Conservation (phyloP, 192 early-diverging fungal genomes). For the Mortierella claussenii region DNA sequence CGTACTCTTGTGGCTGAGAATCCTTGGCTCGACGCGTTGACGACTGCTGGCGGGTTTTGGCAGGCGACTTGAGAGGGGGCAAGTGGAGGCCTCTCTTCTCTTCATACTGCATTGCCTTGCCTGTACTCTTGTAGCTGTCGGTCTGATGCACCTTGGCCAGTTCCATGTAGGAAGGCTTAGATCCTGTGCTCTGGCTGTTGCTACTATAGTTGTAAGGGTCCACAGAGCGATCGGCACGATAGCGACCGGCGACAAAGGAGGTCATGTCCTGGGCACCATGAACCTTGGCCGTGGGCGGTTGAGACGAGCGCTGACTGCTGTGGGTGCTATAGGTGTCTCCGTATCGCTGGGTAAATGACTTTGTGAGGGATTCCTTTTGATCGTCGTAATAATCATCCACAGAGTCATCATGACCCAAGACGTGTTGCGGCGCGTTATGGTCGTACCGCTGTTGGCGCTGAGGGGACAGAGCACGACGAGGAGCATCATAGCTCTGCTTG, state of each 20-base stretch:
- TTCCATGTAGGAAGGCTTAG: constrained; percentile 20
- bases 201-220: constrained; percentile 24
- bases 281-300: background rate
- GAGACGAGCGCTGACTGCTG: background rate
- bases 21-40: background rate
- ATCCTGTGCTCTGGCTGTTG: background rate
- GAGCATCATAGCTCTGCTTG: constrained; percentile 13
- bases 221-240: constrained; percentile 15
- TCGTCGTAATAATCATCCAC: constrained; percentile 28
- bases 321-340: constrained; percentile 9
- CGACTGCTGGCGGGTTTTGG: constrained; percentile 19
- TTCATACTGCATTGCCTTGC: constrained; percentile 43
- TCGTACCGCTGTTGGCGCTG: constrained; percentile 1
- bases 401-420: constrained; percentile 12
- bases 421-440: background rate
- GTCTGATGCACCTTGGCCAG: constrained; percentile 40
- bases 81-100: constrained; percentile 19
- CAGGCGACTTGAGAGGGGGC: constrained; percentile 22
- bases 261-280: constrained; percentile 44
- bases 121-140: constrained; percentile 44
- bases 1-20: background rate
- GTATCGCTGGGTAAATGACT: constrained; percentile 11
- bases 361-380: constrained; percentile 37
- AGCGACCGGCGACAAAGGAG: constrained; percentile 45
- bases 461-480: constrained; percentile 3